These are phyloP conservation scores for Claviceps sorghi DNA, from an alignment of 2,329 filamentous ascomycete genomes.

Conservation along the genomic window DNA sequence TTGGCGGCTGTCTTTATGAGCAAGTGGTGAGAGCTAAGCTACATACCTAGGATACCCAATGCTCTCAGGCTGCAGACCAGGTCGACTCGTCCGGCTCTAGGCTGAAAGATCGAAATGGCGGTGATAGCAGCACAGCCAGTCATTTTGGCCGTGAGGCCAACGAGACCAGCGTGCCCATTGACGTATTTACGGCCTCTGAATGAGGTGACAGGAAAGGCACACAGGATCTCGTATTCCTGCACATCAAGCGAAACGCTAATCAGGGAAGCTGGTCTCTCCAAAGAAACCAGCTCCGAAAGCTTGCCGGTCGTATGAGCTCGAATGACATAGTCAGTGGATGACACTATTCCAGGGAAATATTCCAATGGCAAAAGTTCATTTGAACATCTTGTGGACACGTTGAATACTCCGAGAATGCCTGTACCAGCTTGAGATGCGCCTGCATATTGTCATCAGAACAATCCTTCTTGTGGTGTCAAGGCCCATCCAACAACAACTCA, in stretches of 20 bases:
- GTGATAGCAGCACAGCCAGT: conserved; percentile 69
- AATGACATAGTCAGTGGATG: conserved; percentile 50
- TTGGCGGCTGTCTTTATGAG: neutral
- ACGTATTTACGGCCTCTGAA: conserved; percentile 30
- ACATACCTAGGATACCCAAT: conserved; percentile 54
- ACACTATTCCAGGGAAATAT: conserved; percentile 56
- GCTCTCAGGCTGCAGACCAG: conserved; percentile 64
- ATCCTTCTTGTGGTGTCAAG: neutral
- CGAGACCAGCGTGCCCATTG: conserved; percentile 43
- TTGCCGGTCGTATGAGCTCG: conserved; percentile 55
- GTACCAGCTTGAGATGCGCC: conserved; percentile 49
- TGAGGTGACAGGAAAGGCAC: conserved; percentile 50
- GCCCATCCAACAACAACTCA: conserved; percentile 10
- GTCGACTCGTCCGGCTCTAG: conserved; percentile 42
- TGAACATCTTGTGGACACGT: conserved; percentile 48
- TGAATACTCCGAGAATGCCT: conserved; percentile 73
- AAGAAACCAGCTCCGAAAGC: conserved; percentile 37
- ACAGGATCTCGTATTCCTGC: conserved; percentile 68
- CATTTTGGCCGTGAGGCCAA: conserved; percentile 81
- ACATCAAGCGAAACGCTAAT: conserved; percentile 48
- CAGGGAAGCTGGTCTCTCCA: conserved; percentile 31
- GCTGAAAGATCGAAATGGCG: conserved; percentile 41
- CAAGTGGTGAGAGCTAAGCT: neutral
- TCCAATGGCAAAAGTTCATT: conserved; percentile 56
- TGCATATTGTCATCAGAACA: conserved; percentile 8